Conservation (phyloP, 2,329 filamentous ascomycete species). For the Fusarium scirpi region DNA sequence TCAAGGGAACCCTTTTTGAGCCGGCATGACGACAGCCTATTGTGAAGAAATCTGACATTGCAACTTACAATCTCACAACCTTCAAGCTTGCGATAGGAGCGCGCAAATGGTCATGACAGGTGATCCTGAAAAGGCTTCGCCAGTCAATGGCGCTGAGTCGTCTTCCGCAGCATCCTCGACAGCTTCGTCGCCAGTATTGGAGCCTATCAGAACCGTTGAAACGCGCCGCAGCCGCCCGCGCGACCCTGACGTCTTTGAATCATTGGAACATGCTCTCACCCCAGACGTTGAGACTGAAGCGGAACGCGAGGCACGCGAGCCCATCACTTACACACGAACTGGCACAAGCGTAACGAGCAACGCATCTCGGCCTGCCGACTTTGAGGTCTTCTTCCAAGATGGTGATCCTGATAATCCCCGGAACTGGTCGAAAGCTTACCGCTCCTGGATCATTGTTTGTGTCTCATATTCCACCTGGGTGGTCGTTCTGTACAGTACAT, state of each 20-base stretch:
- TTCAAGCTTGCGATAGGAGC: neutral
- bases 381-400: conserved; percentile 78
- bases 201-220: conserved; percentile 44
- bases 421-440: conserved; percentile 71
- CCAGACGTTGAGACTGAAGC: conserved; percentile 54
- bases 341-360: conserved; percentile 58
- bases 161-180: conserved; percentile 31
- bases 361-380: conserved; percentile 66
- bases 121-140: conserved; percentile 39
- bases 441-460: conserved; percentile 58
- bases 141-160: conserved; percentile 26
- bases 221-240: conserved; percentile 38
- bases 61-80: neutral
- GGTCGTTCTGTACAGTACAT: conserved; percentile 80
- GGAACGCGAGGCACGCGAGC: conserved; percentile 58
- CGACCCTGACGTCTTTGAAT: conserved; percentile 50
- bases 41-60: conserved; percentile 27
- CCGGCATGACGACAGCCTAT: conserved; percentile 18
- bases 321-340: conserved; percentile 58
- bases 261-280: conserved; percentile 56
- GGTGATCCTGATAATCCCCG: conserved; percentile 73
- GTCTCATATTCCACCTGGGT: conserved; percentile 62
- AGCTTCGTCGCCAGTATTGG: conserved; percentile 40
- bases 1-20: neutral
- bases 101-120: conserved; percentile 30